Percentiles rank a stretch among this genome's conserved stretches.
Evolutionary conservation across 805 yeast genomes (phyloP).

Genomic region (Danielia reshetovae): DNA sequence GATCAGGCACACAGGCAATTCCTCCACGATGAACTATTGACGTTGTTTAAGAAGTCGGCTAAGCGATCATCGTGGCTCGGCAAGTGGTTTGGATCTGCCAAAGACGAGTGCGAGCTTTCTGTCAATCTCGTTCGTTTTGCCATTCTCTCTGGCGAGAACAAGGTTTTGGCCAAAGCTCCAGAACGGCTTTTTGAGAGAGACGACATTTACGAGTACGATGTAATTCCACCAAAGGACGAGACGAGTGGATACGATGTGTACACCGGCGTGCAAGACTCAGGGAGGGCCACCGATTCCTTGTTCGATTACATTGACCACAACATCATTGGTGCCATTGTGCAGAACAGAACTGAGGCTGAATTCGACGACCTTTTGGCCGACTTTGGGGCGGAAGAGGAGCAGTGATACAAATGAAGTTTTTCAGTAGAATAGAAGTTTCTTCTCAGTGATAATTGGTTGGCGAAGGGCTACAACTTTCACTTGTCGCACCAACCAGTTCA

Average conservation of each 20-base stretch:
- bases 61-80: conserved; percentile 9
- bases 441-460: too few relatives aligned
- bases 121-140: conserved; percentile 62
- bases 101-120: conserved; percentile 40
- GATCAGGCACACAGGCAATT: conserved; percentile 44
- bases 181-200: conserved; percentile 53
- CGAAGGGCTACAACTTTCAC: too few relatives aligned
- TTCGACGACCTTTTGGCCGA: conserved; percentile 6
- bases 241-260: conserved; percentile 36
- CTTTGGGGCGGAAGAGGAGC: neutral
- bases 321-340: conserved; percentile 41
- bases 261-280: conserved; percentile 20
- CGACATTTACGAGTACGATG: conserved; percentile 67
- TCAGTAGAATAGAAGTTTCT: too few relatives aligned
- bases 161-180: conserved; percentile 69
- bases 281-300: conserved; percentile 26
- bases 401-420: too few relatives aligned
- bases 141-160: conserved; percentile 65
- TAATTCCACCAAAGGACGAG: conserved; percentile 55
- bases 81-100: conserved; percentile 8
- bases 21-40: conserved; percentile 39
- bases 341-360: conserved; percentile 26
- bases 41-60: conserved; percentile 11
- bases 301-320: conserved; percentile 46
- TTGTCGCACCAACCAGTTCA: too few relatives aligned